Evolutionary conservation across 352 stramenopile species (phyloP), one percentile per base, ranked within the genome.

Genomic region (Phytopythium boreale): DNA sequence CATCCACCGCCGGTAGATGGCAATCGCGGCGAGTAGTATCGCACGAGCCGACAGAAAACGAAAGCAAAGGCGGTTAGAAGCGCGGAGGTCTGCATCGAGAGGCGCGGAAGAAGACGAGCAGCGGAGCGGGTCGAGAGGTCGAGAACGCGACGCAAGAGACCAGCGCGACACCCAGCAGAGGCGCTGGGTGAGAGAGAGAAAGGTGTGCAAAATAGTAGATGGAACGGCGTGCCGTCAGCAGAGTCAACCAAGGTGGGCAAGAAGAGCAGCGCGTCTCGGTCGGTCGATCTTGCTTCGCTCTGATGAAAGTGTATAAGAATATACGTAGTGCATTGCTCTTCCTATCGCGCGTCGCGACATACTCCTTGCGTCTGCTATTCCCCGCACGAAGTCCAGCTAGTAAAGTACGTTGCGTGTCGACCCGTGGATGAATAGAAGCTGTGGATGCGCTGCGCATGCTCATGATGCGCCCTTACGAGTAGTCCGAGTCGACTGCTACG

Each of bases 1-100:
- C 71, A 93, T 96, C 66, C 84, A 94, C 62, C 82, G 88, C 59
- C 80, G 82, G 61, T 94, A 86, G 44, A 51, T 0, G 8, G n/a
- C n/a, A 8, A 58, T 44, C 39, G 39, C 4, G 2, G 36, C 36
- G 8, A 36, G 31, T 8, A 36, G 31, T 14, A 15, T 39, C 2
- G 15, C 17, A n/a, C 39, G 17, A n/a, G 3, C 39, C 39, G 39
- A 44, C 39, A n/a, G 39, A 44, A 20, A 44, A n/a, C 39, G 10
- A 1, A 44, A 44, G n/a, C 39, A 44, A n/a, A 5, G 39, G 39
- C 1, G 3, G 39, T 41, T 56, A 56, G 37, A 24, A 15, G 15
- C 39, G 36, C 53, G 31, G 34, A 19, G 15, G 44, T 24, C 3
- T n/a, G 14, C 55, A 19, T 49, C 43, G 37, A 12, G 19, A 49